Evolutionary conservation across 495 filamentous ascomycete genomes (phyloP), one percentile per base, ranked within the genome.

Genomic region (Xylaria longipes): DNA sequence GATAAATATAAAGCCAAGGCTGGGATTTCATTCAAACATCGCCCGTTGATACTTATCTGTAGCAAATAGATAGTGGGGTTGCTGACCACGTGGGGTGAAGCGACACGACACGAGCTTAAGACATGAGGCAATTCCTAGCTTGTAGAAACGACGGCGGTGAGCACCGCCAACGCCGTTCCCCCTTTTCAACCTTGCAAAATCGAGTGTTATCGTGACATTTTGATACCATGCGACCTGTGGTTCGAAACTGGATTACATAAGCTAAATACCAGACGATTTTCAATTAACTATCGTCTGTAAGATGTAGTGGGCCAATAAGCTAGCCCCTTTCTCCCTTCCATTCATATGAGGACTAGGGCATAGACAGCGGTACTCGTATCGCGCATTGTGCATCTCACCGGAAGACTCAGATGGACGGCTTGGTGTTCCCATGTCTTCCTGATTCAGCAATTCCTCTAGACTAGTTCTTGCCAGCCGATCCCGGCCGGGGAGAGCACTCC

Each of bases 1-100:
- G 41, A 64, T 20, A 29, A 20, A 48, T 9, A 41, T 29, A 8
- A 27, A 35, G 62, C 27, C 20, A 6, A 33, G 35, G 22, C 35
- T 5, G 3, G 12, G 11, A 41, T 62, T 20, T n/a, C 29, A 58
- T 58, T 31, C 27, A n/a, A n/a, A n/a, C 57, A 33, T 37, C 57
- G 20, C 57, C 29, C 1, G 9, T 29, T 37, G 20, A 12, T 35
- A 60, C 33, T 60, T 60, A 37, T 60, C 57, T 67, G 9, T 43
- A 35, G 46, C 65, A 67, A 56, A 54, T 67, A 67, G 65, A 54
- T 67, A 25, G 46, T 54, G 65, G 46, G 22, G 43, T 50, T 66
- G 45, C 45, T 50, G 68, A n/a, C 56, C 68, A 63, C 68, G 68
- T 63, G 58, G 39, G 52, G 60, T 33, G 37, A 35, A 68, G 20